Evolutionary conservation across 345 rosid species (phyloP), one percentile per base, ranked within the genome.

Genomic region (Populus davidiana): DNA sequence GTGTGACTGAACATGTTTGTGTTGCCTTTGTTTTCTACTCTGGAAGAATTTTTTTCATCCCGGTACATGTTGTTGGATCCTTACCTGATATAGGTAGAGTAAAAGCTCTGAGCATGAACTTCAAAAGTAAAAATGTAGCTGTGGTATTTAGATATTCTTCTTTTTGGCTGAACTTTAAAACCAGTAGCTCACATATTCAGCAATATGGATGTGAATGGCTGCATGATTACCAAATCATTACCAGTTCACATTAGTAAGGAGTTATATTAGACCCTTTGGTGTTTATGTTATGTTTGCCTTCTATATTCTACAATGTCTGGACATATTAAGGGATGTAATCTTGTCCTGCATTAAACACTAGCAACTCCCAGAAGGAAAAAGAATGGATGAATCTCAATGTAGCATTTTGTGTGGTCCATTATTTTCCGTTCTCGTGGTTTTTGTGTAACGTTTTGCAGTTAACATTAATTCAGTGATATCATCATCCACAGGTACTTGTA

Each of bases 401-500:
- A 6, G 56, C 36, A 31, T 36, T 23, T 38, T 39, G 25, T 59
- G 20, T 63, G 35, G 29, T 8, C 14, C 2, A 35, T 5, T 12
- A 6, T 47, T 75, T 8, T 5, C 10, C n/a, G 8, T 16, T 20
- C 47, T 10, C 44, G 2, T 54, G 9, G 11, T 54, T 6, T 33
- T 2, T 20, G 27, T 29, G 44, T 43, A 61, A 18, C 35, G 59
- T 6, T 13, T 6, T 64, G 16, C 68, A 41, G 70, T 35, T 27
- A 67, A 31, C 21, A 47, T 17, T 5, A 33, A 27, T 14, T n/a
- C 18, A 27, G 54, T 39, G 38, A 25, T 50, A 12, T 16, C 69
- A 71, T 72, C 17, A 61, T 78, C 38, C 63, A 36, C 85, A 92
- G 94, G 91, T 93, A 93, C 83, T 78, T 91, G 74, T 92, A 95